These are phyloP conservation scores for Calcarisporium arbuscula DNA, from an alignment of 2,329 filamentous ascomycete species.

Conservation along the genomic window DNA sequence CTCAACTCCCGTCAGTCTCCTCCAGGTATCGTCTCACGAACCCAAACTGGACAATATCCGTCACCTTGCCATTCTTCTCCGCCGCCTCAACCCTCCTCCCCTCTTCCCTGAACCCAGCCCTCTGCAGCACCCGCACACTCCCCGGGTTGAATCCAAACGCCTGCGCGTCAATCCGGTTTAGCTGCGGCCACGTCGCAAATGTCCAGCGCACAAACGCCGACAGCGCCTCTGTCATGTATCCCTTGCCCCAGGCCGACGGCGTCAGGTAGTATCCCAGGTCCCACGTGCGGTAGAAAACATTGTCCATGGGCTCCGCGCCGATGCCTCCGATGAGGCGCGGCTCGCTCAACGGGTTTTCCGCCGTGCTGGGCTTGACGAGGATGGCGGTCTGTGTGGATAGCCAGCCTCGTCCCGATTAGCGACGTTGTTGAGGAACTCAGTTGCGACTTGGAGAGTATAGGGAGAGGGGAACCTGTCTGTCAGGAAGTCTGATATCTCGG, in stretches of 20 bases:
- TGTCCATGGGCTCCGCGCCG: slow-evolving; percentile 27
- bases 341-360: slow-evolving; percentile 17
- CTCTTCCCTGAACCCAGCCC: slow-evolving; percentile 27
- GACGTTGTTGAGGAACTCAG: slow-evolving; percentile 25
- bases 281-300: slow-evolving; percentile 35
- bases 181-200: slow-evolving; percentile 32
- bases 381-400: slow-evolving; percentile 24
- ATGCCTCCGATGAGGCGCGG: slow-evolving; percentile 32
- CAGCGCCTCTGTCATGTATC: slow-evolving; percentile 35
- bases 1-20: too few relatives aligned
- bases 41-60: slow-evolving; percentile 31
- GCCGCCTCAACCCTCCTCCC: slow-evolving; percentile 33
- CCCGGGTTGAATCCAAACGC: slow-evolving; percentile 31
- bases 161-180: slow-evolving; percentile 19
- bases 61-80: slow-evolving; percentile 33
- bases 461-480: slow-evolving; percentile 39
- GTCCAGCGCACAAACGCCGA: slow-evolving; percentile 34
- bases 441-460: slow-evolving; percentile 34
- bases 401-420: slow-evolving; percentile 16
- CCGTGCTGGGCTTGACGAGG: slow-evolving; percentile 20
- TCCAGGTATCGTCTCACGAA: slow-evolving; percentile 31
- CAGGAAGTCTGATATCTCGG: slow-evolving; percentile 30
- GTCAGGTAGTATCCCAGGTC: slow-evolving; percentile 46
- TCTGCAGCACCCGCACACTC: slow-evolving; percentile 36
- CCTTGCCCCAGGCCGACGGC: slow-evolving; percentile 36